phyloP scores from a whole-genome alignment of 208 protist genomes.

The Entamoeba histolytica region DNA sequence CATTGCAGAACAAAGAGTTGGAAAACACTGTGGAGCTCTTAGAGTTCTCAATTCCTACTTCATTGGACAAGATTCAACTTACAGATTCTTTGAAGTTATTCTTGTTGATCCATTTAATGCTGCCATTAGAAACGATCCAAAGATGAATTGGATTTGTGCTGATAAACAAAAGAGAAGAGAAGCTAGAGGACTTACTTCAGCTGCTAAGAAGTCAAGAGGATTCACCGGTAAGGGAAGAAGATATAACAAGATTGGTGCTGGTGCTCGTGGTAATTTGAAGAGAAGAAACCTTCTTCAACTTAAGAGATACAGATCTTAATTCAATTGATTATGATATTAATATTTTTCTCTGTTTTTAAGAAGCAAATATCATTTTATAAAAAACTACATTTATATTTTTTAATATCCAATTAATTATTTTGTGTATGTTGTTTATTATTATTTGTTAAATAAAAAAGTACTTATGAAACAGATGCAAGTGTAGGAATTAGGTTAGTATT shows the following conservation, averaged over 20 bases:
- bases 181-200: conserved; percentile 82
- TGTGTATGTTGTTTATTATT: too few species aligned
- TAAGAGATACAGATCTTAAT: conserved; percentile 52
- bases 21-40: conserved; percentile 69
- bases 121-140: conserved; percentile 81
- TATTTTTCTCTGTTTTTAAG: too few species aligned
- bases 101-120: conserved; percentile 84
- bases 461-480: too few species aligned
- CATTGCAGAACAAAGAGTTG: conserved; percentile 85
- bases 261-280: conserved; percentile 80
- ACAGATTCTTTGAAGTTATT: conserved; percentile 76
- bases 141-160: conserved; percentile 95
- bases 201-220: conserved; percentile 76
- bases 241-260: conserved; percentile 73
- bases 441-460: too few species aligned
- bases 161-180: conserved; percentile 79
- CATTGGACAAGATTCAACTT: conserved; percentile 61
- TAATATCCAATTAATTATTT: too few species aligned
- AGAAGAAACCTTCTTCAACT: conserved; percentile 80
- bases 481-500: neutral
- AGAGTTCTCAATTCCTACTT: conserved; percentile 99
- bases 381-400: too few species aligned
- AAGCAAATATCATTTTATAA: too few species aligned
- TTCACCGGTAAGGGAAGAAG: conserved; percentile 72
- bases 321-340: neutral